Base-by-base conservation (phyloP, 139 green algal species). In the Limnomonas spitsbergensis region DNA sequence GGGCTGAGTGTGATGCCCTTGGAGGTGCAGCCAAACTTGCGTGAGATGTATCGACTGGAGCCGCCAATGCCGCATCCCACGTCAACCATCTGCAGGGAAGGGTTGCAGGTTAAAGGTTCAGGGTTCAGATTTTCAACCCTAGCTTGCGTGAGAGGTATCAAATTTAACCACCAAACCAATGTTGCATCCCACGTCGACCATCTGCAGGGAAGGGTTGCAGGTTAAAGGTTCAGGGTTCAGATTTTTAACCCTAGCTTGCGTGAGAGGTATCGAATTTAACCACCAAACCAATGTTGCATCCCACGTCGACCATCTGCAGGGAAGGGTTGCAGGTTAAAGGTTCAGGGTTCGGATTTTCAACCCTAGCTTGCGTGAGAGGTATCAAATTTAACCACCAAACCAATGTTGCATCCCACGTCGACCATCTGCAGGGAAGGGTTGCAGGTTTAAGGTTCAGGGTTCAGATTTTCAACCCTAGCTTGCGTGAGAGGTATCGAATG, bases 11-110 rank as follows among this genome's bases (percentile, higher is more conserved):
- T 99, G 84, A 99, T 95, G 67, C 95, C 95, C 3, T 77, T 73
- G 0, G 89, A 73, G 0, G 39, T 82, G 78, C 83, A 90, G 34
- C 86, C 88, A 73, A 80, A 91, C 88, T 97, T 97, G 40, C 83
- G 76, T 1, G 89, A 79, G 20, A 99, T 89, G 87, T 98, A 84
- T 1, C 96, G 82, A 69, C 88, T 94, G 81, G 86, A 94, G 69
- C 96, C 96, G 32, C 96, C 96, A 20, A 99, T 94, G 79, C 96
- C 96, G 81, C 96, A 99, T 0, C 96, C 96, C 1, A 99, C 92
- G 77, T 99, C 96, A 24, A 99, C 89, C 84, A 97, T 92, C 82
- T 90, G 81, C 3, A 3, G 66, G 66, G 29, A 37, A 61, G n/a
- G n/a, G n/a, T n/a, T n/a, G n/a, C n/a, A n/a, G n/a, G n/a, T n/a